Evolutionary conservation across 352 stramenopile genomes (phyloP).

Genomic region (Pythium biforme): DNA sequence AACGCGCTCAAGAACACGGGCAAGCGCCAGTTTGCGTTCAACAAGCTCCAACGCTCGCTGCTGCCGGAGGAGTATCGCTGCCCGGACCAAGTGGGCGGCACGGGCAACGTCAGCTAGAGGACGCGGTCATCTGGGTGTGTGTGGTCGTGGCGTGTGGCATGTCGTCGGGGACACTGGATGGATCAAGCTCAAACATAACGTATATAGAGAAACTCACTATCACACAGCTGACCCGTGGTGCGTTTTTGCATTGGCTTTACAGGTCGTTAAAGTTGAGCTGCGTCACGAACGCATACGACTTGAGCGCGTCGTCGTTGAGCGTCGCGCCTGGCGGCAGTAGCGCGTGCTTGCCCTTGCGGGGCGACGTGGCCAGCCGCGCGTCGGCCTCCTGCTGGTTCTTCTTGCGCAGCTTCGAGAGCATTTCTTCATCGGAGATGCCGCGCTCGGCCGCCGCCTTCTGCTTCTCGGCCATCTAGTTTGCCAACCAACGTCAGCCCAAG

Average conservation of each 20-base stretch:
- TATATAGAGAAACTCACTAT: slow-evolving; percentile 14
- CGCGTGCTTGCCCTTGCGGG: slow-evolving; percentile 32
- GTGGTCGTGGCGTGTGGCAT: background rate
- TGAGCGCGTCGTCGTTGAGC: slow-evolving; percentile 37
- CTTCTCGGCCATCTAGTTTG: slow-evolving; percentile 58
- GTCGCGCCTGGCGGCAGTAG: slow-evolving; percentile 36
- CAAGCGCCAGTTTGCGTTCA: slow-evolving; percentile 88
- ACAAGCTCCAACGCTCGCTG: slow-evolving; percentile 85
- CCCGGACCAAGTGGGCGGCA: slow-evolving; percentile 79
- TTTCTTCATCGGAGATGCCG: slow-evolving; percentile 83
- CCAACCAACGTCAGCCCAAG: no score
- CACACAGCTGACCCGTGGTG: background rate
- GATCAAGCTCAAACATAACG: slow-evolving; percentile 4
- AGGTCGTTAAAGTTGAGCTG: slow-evolving; percentile 73
- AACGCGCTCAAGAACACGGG: slow-evolving; percentile 90
- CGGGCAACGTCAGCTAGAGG: slow-evolving; percentile 76
- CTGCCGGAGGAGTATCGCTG: slow-evolving; percentile 86
- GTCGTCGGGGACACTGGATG: background rate
- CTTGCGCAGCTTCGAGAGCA: slow-evolving; percentile 75
- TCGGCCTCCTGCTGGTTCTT: slow-evolving; percentile 70
- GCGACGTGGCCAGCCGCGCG: slow-evolving; percentile 66
- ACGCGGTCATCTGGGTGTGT: slow-evolving; percentile 3
- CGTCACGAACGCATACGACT: slow-evolving; percentile 68
- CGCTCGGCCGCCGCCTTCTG: slow-evolving; percentile 74
- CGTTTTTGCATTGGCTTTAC: background rate